phyloP scores from a whole-genome alignment of 2,329 filamentous ascomycete species.

The Tolypocladium album region DNA sequence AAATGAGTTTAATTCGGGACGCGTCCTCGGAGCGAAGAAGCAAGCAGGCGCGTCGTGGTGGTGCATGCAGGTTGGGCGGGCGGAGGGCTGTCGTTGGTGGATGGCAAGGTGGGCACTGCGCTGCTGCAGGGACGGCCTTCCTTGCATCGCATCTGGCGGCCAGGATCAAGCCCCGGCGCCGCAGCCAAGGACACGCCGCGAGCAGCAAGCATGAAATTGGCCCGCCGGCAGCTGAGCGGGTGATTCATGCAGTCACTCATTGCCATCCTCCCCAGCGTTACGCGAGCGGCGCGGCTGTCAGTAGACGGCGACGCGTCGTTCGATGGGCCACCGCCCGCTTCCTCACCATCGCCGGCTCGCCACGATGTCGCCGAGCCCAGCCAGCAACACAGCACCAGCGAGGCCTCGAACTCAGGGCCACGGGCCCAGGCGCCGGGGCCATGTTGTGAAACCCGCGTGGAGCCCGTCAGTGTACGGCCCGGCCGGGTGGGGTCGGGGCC shows the following conservation, averaged over 20 bases:
- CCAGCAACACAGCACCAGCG: not conserved
- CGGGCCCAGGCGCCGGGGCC: not conserved
- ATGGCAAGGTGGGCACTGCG: not conserved
- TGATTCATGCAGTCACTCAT: not conserved
- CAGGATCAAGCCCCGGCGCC: not conserved
- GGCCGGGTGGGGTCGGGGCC: not conserved
- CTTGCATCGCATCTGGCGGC: not conserved
- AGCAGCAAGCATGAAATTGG: not conserved
- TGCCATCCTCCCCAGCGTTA: not conserved
- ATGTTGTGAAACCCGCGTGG: not conserved
- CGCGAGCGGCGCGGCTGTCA: not conserved
- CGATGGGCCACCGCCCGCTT: not conserved
- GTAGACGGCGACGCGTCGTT: not conserved
- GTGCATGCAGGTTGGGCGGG: not conserved
- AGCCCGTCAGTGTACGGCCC: not conserved
- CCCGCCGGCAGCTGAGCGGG: not conserved
- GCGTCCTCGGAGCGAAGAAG: not conserved
- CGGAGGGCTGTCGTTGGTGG: not conserved
- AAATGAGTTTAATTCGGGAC: not conserved
- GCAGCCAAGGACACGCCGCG: not conserved
- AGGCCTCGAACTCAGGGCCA: not conserved
- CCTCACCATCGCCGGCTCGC: not conserved
- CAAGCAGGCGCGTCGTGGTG: not conserved
- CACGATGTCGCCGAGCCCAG: not conserved
- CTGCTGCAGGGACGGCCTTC: constrained; percentile 1